Base-by-base conservation (phyloP, 2,329 filamentous ascomycete species). In the Camillea tinctor region DNA sequence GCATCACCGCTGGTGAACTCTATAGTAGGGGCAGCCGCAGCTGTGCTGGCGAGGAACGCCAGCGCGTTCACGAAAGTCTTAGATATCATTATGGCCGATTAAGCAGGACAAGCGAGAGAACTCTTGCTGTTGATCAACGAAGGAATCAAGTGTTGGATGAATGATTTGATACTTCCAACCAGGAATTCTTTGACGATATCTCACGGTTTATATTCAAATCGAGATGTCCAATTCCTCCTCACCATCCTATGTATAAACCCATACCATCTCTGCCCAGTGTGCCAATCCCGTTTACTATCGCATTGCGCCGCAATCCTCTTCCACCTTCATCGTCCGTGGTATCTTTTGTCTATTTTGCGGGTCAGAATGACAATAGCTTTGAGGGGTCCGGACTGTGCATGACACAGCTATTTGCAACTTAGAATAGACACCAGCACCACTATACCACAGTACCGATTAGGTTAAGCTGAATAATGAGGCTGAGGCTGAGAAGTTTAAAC, bases 1-100 rank as follows among this genome's bases (percentile, higher is more conserved):
- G 44, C 55, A 20, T 57, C 56, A 51, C 61, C 61, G 22, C 61
- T 64, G 55, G 52, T 57, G 36, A 55, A 54, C 8, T 49, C 56
- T 52, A 54, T 49, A n/a, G 55, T 58, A 52, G 61, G 59, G 19
- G 50, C 44, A 53, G 61, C 61, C 19, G 57, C 48, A 23, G 26
- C 61, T 23, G 61, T 51, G 21, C 52, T 59, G 40, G 52, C 55
- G 20, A 58, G 56, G 54, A 55, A 26, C 36, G 36, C 36, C 36
- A 44, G 36, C 5, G 17, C 13, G 17, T 44, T 54, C 3, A 61
- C 15, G 22, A 58, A 26, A 53, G 50, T 48, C 40, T 54, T 26
- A 21, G 59, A 59, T n/a, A 56, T 51, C 61, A 63, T 63, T 9
- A 22, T 59, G 53, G 24, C 15, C 36, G 36, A 30, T 11, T 30